Evolutionary conservation across 345 rosid genomes (phyloP).

Genomic region (Ceriops decandra): DNA sequence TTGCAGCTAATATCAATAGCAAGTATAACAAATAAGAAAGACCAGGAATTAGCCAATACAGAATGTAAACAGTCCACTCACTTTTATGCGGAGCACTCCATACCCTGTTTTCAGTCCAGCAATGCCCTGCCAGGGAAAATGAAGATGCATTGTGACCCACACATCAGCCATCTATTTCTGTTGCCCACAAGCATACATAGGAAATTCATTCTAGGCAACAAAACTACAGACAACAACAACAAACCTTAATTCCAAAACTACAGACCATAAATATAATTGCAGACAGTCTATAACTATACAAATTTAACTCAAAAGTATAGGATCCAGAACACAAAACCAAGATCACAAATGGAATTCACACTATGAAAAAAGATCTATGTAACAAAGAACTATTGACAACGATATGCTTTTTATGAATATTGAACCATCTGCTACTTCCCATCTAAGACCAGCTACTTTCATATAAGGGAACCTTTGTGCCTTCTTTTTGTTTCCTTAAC

Average conservation of each 20-base stretch:
- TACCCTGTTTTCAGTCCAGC: slow-evolving; percentile 70
- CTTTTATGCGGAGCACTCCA: slow-evolving; percentile 75
- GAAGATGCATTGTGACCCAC: slow-evolving; percentile 3
- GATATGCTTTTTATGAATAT: too few relatives aligned
- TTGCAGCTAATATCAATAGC: too few relatives aligned
- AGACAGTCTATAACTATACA: too few relatives aligned
- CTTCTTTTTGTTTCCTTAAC: not conserved
- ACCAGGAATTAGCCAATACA: not conserved
- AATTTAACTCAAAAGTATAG: too few relatives aligned
- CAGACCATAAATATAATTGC: too few relatives aligned
- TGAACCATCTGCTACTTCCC: not conserved
- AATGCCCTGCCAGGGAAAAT: slow-evolving; percentile 49
- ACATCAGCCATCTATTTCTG: too few relatives aligned
- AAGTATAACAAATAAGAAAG: not conserved
- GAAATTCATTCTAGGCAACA: not conserved
- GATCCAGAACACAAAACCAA: too few relatives aligned
- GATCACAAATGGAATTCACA: too few relatives aligned
- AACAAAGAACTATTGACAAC: too few relatives aligned
- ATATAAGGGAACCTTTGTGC: not conserved
- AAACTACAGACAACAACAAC: not conserved
- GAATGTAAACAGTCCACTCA: slow-evolving; percentile 28
- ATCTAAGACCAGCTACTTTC: not conserved
- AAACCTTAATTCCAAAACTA: not conserved
- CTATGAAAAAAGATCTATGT: too few relatives aligned
- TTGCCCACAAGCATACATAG: not conserved